phyloP scores from a whole-genome alignment of 805 yeast species.

The Debaryomyces maramus region DNA sequence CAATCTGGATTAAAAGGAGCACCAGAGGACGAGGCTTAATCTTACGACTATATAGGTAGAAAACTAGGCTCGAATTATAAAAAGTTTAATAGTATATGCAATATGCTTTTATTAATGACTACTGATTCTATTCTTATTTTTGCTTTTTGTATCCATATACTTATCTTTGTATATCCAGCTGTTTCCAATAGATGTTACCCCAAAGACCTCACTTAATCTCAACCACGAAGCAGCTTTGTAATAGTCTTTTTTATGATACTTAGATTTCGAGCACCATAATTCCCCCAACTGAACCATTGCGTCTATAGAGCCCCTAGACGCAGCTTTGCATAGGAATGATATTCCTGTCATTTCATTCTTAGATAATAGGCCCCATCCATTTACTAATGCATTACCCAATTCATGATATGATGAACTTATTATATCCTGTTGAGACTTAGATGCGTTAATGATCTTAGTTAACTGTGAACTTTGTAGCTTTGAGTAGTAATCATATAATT shows the following conservation, averaged over 20 bases:
- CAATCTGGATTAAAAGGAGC: slow-evolving; percentile 10
- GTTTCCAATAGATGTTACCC: slow-evolving; percentile 62
- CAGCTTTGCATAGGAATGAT: slow-evolving; percentile 61
- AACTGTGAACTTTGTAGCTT: slow-evolving; percentile 24
- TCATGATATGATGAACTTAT: slow-evolving; percentile 56
- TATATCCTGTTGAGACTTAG: slow-evolving; percentile 42
- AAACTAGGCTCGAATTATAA: neutral
- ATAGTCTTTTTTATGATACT: slow-evolving; percentile 55
- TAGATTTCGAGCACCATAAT: slow-evolving; percentile 62
- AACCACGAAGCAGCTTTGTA: slow-evolving; percentile 69
- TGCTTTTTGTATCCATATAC: slow-evolving; percentile 35
- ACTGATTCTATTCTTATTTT: neutral
- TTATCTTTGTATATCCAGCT: slow-evolving; percentile 76
- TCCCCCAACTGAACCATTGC: slow-evolving; percentile 71
- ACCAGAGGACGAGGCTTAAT: neutral
- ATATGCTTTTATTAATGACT: slow-evolving; percentile 1
- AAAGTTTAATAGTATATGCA: neutral
- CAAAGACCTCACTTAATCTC: slow-evolving; percentile 61
- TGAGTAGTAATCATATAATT: slow-evolving; percentile 24
- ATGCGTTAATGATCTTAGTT: slow-evolving; percentile 28
- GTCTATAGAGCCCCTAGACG: slow-evolving; percentile 63
- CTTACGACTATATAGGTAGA: neutral
- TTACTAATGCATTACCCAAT: slow-evolving; percentile 55
- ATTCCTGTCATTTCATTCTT: slow-evolving; percentile 60
- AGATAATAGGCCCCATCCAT: slow-evolving; percentile 53